A percentile compares a stretch with the other conserved stretches of the same genome.
phyloP scores from a whole-genome alignment of 192 early-diverging fungal genomes.

The Mortierella alpina region DNA sequence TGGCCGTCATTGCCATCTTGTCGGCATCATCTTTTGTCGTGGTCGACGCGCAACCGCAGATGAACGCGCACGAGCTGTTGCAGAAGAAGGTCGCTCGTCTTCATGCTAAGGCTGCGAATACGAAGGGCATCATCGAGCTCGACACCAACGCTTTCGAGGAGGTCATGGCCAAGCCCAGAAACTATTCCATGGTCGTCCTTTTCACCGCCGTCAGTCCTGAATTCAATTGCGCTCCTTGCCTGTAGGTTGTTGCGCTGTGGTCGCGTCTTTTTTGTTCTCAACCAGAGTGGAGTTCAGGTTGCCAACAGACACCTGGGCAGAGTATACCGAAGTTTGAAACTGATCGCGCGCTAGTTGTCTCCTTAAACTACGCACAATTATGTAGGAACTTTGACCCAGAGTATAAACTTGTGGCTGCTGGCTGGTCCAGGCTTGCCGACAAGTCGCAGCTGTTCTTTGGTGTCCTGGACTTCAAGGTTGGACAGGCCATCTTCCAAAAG shows the following conservation, averaged over 20 bases:
- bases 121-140: constrained; percentile 65
- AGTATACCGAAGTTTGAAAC: background rate
- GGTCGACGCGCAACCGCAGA: constrained; percentile 20
- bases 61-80: constrained; percentile 8
- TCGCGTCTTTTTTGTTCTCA: background rate
- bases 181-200: constrained; percentile 76
- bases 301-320: too few species aligned
- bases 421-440: constrained; percentile 57
- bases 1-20: constrained; percentile 17
- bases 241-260: constrained; percentile 53
- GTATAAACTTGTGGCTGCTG: constrained; percentile 69
- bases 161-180: constrained; percentile 71
- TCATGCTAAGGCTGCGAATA: constrained; percentile 42
- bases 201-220: constrained; percentile 74
- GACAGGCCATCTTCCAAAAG: constrained; percentile 74
- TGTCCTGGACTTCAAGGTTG: constrained; percentile 73
- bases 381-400: constrained; percentile 79
- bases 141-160: constrained; percentile 72
- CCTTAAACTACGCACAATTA: background rate
- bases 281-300: too few species aligned
- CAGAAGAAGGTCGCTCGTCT: constrained; percentile 48
- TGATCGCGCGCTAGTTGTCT: background rate
- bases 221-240: constrained; percentile 80
- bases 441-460: constrained; percentile 71
- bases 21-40: constrained; percentile 17